phyloP scores from a whole-genome alignment of 78 protist genomes.

The Speleostelium caveatum region DNA sequence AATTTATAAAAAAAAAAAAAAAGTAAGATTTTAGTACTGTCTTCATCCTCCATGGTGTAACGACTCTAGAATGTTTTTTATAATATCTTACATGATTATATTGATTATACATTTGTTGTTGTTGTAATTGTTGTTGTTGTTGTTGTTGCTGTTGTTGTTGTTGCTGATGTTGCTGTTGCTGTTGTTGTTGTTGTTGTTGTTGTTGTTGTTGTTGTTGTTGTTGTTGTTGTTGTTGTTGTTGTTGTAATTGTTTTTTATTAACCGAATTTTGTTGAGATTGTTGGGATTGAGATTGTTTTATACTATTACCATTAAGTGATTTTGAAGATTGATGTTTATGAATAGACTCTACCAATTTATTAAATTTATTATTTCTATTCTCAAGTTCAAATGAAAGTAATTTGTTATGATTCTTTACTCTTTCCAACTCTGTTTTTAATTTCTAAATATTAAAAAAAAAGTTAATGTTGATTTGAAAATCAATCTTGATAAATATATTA shows the following conservation, averaged over 20 bases:
- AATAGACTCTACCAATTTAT: neutral
- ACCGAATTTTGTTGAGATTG: neutral
- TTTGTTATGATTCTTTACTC: slow-evolving; percentile 11
- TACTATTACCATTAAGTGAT: no score
- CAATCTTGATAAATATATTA: no score
- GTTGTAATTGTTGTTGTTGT: neutral
- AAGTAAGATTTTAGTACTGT: neutral
- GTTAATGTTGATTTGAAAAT: no score
- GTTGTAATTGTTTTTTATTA: neutral
- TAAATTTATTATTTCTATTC: slow-evolving; percentile 1
- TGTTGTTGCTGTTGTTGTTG: neutral
- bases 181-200: neutral
- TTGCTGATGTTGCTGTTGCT: neutral
- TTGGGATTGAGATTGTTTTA: no score
- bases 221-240: neutral
- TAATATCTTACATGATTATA: neutral
- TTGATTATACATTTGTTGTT: neutral
- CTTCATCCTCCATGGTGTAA: neutral
- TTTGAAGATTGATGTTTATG: neutral
- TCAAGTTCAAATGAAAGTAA: slow-evolving; percentile 3
- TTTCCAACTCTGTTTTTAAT: no score
- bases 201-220: neutral
- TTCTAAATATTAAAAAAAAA: no score
- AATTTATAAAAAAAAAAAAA: neutral
- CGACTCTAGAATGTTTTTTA: neutral